phyloP scores from a whole-genome alignment of 202 grass and related monocot species.

The Setaria viridis region DNA sequence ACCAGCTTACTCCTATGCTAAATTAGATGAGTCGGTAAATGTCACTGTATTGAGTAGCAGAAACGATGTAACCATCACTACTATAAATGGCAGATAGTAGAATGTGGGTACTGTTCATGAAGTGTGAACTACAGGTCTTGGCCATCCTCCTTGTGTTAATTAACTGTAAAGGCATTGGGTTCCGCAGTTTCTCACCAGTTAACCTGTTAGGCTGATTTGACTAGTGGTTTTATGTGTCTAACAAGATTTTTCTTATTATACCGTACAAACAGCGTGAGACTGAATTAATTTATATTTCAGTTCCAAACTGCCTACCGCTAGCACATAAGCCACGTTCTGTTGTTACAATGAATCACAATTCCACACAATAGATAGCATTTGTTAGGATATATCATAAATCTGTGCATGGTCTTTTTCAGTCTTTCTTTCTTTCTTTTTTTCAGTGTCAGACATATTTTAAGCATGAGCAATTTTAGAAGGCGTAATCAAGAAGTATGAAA shows the following conservation, averaged over 20 bases:
- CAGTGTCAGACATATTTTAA: slow-evolving; percentile 10
- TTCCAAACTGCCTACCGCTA: neutral
- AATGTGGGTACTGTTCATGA: slow-evolving; percentile 17
- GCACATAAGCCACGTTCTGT: neutral
- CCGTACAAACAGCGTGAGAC: neutral
- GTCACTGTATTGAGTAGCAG: slow-evolving; percentile 15
- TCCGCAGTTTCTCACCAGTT: slow-evolving; percentile 9
- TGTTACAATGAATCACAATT: neutral
- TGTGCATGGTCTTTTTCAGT: neutral
- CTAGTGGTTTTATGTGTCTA: slow-evolving; percentile 16
- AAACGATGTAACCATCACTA: slow-evolving; percentile 42
- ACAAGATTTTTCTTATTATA: slow-evolving; percentile 15
- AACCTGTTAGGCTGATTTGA: neutral
- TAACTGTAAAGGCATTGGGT: neutral
- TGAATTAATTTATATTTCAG: neutral
- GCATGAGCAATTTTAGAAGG: neutral
- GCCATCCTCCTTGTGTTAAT: slow-evolving; percentile 7
- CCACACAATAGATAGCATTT: neutral
- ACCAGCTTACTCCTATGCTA: slow-evolving; percentile 60
- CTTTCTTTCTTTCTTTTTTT: neutral
- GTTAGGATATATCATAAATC: neutral
- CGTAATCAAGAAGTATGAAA: slow-evolving; percentile 15
- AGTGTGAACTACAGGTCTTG: slow-evolving; percentile 1
- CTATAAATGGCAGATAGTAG: slow-evolving; percentile 48
- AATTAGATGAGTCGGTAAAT: slow-evolving; percentile 46